Conservation (phyloP, 371 early-diverging fungal genomes). For the Mortierella polycephala region DNA sequence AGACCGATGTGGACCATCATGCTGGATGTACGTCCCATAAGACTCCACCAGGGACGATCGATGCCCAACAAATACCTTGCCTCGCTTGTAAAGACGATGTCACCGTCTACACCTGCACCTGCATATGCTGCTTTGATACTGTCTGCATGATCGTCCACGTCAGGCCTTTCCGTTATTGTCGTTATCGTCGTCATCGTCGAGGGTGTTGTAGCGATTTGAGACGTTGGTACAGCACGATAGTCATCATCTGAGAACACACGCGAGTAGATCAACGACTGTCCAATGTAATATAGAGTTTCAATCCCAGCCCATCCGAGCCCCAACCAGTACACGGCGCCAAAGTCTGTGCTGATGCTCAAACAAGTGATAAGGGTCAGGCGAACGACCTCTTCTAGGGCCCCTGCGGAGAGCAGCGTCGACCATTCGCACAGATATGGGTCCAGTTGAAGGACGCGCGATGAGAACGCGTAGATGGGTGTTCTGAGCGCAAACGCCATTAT, state of each 20-base stretch:
- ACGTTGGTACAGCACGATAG: slow-evolving; percentile 13
- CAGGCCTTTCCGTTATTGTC: background rate
- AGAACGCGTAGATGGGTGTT: slow-evolving; percentile 37
- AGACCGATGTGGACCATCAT: slow-evolving; percentile 56
- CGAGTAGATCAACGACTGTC: slow-evolving; percentile 34
- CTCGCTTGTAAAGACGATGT: slow-evolving; percentile 14
- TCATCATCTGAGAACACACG: slow-evolving; percentile 28
- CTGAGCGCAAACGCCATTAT: slow-evolving; percentile 32
- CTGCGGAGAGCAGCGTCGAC: slow-evolving; percentile 32
- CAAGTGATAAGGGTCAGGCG: slow-evolving; percentile 6
- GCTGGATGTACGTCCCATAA: slow-evolving; percentile 53
- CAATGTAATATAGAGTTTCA: slow-evolving; percentile 49
- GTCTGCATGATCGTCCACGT: too few relatives aligned
- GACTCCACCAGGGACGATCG: slow-evolving; percentile 56
- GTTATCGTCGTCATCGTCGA: background rate
- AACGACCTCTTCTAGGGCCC: slow-evolving; percentile 18
- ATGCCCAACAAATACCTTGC: slow-evolving; percentile 44
- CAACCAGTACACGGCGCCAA: slow-evolving; percentile 45
- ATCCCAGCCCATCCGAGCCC: slow-evolving; percentile 53
- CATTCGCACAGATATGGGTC: slow-evolving; percentile 20
- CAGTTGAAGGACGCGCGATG: slow-evolving; percentile 16
- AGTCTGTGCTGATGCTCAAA: slow-evolving; percentile 10
- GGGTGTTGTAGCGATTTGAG: background rate
- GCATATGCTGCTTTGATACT: too few relatives aligned
- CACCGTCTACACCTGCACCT: background rate